Base-by-base conservation (phyloP, 2,329 filamentous ascomycete genomes). In the Diaporthe sp. region DNA sequence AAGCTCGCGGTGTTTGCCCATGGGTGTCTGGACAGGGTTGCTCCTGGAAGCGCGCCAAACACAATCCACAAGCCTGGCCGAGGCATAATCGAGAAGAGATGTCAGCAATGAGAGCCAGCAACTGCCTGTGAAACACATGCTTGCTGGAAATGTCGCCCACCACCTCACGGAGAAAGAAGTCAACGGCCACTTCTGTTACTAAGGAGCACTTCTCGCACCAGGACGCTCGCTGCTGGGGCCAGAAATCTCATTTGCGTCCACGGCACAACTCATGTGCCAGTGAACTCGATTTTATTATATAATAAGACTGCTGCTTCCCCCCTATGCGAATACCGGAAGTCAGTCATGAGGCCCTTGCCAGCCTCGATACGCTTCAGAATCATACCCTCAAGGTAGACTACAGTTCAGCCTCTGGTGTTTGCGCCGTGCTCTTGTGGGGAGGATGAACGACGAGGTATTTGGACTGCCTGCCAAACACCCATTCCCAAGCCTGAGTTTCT, bases 381-480 rank as follows among this genome's bases (percentile, higher is more conserved):
- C 47, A 2, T 37, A 22, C 8, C 58, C 8, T 44, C n/a, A 4
- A 25, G 28, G 42, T 28, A 13, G 51, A n/a, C 28, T n/a, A 61
- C 8, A 68, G 28, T 28, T 51, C 63, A 37, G 65, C 12, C 25
- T 71, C 75, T 10, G 42, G 42, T 25, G 7, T 12, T 15, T 47
- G 51, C 10, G 15, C 12, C 12, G 22, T 9, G 17, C 34, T 10
- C 12, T 58, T 57, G 28, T 37, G 53, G 12, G 25, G 70, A 51
- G 80, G 55, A 47, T 78, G 71, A 28, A 87, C 77, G 8, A 87
- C 77, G 72, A 88, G 84, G 75, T 88, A 87, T 72, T 83, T 80
- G 71, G 87, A 85, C 80, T 89, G 87, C 71, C 85, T 82, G 10
- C 85, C 87, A 75, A 86, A 87, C 1, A 88, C 87, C 87, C 87